Evolutionary conservation across 1,284 basidiomycete genomes (phyloP).

Genomic region (Peniophora sp.): DNA sequence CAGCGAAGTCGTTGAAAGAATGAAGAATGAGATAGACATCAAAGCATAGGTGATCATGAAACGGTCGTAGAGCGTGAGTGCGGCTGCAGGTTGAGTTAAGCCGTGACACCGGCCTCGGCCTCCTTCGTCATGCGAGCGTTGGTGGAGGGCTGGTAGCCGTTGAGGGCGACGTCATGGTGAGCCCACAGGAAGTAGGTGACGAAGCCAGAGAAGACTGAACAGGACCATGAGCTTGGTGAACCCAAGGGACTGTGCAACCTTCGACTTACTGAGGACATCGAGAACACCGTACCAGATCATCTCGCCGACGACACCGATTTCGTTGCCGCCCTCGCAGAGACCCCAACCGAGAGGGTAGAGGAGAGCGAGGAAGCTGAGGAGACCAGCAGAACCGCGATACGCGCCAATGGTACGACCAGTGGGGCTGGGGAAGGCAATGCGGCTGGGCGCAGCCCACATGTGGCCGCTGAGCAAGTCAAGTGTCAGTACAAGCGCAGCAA

Average conservation of each 20-base stretch:
- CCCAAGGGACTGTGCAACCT: too few species aligned
- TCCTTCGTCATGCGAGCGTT: conserved; percentile 1
- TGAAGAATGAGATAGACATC: background rate
- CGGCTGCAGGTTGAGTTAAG: background rate
- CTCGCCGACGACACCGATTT: conserved; percentile 34
- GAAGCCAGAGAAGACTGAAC: conserved; percentile 37
- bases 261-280: conserved; percentile 32
- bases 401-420: conserved; percentile 22
- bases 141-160: background rate
- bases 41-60: background rate
- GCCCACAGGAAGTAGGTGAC: conserved; percentile 23
- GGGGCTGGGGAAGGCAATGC: conserved; percentile 20
- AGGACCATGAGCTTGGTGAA: too few species aligned
- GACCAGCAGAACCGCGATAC: conserved; percentile 31
- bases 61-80: background rate
- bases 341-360: conserved; percentile 44
- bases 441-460: conserved; percentile 1
- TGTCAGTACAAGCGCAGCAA: conserved; percentile 13
- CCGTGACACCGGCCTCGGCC: background rate
- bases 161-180: conserved; percentile 5
- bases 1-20: background rate
- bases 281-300: conserved; percentile 56
- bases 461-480: conserved; percentile 8
- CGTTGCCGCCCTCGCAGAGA: conserved; percentile 38
- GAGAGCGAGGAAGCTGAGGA: conserved; percentile 41